Evolutionary conservation across 441 rosid genomes (phyloP), one percentile per base, ranked within the genome.

Genomic region (Gossypium schwendimanii): DNA sequence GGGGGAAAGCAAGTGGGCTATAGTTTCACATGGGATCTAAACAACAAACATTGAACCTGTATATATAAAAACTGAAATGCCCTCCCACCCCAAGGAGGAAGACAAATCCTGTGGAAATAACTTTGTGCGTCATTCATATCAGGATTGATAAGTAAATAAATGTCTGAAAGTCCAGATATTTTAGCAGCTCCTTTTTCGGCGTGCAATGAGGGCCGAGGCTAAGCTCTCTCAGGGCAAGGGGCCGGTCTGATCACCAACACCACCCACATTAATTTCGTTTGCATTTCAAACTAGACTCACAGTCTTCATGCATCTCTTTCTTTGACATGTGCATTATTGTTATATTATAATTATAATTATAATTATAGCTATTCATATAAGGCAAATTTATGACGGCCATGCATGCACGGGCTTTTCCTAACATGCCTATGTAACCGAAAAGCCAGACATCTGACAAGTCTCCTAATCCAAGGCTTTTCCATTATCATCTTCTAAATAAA

Each of bases 391-490:
- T 24, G 58, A 21, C 41, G 24, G 58, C 70, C 54, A 14, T 73
- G 73, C 68, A 33, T 2, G 17, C 70, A 36, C 72, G 44, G 17
- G 77, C 52, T 74, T 60, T 77, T 21, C 33, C 73, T 75, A 84
- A 80, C 81, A 77, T 85, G 88, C 64, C 65, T 31, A 14, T 83
- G 85, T 75, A 78, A 52, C 80, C 76, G 28, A 62, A 83, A 81
- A 83, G 84, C 75, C 76, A 78, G 53, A 81, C 80, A 85, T 76
- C 83, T 69, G 77, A 80, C 84, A 80, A 9, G 75, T 66, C 75
- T 75, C 66, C 58, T 61, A 53, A 8, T 53, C 79, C 68, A 64
- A 73, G 54, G 53, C 63, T 53, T 41, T 39, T 26, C 10, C 64
- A 52, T 73, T 63, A 44, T 61, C 52, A 26, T 41, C 50, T 58